Conservation (phyloP, 805 yeast species). For the Saturnispora kantuleensis region DNA sequence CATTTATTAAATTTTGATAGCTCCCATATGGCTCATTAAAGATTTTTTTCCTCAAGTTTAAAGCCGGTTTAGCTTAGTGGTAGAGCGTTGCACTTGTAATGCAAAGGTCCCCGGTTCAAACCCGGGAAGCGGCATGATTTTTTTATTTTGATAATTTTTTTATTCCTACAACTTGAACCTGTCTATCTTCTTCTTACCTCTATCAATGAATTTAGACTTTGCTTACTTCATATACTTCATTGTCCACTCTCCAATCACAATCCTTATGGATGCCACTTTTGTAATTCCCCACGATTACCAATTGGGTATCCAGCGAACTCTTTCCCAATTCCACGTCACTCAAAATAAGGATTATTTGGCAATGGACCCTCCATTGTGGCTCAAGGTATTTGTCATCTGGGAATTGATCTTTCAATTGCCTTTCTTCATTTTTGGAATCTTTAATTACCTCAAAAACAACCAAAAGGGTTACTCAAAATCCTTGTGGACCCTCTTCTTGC, state of each 20-base stretch:
- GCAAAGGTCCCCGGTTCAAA: slow-evolving; percentile 95
- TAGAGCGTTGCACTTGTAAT: slow-evolving; percentile 99
- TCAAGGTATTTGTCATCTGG: slow-evolving; percentile 55
- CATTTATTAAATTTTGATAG: too few relatives aligned
- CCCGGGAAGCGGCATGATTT: slow-evolving; percentile 68
- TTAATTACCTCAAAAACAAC: slow-evolving; percentile 15
- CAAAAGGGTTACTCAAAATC: slow-evolving; percentile 16
- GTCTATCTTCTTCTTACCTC: background rate
- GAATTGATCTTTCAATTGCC: slow-evolving; percentile 79
- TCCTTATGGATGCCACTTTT: slow-evolving; percentile 64
- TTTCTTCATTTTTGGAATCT: slow-evolving; percentile 45
- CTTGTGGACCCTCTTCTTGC: slow-evolving; percentile 27
- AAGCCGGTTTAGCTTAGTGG: slow-evolving; percentile 98
- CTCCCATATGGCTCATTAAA: too few relatives aligned
- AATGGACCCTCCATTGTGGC: slow-evolving; percentile 51
- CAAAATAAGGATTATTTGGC: slow-evolving; percentile 63
- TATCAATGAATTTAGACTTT: slow-evolving; percentile 14
- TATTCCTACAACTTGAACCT: background rate
- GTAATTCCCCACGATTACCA: slow-evolving; percentile 48
- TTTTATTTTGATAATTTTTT: slow-evolving; percentile 15
- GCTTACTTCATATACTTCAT: slow-evolving; percentile 27
- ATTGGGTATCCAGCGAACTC: slow-evolving; percentile 35
- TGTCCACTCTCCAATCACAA: slow-evolving; percentile 66
- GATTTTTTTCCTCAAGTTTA: background rate
- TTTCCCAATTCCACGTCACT: slow-evolving; percentile 51